These are phyloP conservation scores for Lactarius deliciosus DNA, from an alignment of 768 basidiomycete species.

Conservation along the genomic window DNA sequence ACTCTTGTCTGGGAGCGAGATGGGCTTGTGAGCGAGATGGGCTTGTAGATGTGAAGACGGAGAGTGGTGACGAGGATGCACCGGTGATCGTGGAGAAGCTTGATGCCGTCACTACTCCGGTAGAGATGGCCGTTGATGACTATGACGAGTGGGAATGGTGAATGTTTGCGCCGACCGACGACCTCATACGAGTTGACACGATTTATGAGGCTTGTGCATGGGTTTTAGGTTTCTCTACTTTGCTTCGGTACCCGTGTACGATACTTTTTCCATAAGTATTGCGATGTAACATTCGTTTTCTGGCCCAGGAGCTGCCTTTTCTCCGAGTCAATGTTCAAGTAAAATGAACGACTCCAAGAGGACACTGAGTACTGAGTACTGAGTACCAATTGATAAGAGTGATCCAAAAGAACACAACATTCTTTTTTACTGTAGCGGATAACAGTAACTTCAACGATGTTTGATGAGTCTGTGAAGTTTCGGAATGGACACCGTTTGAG, in stretches of 20 bases:
- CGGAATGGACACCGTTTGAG: too few species aligned
- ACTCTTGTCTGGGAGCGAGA: constrained; percentile 3
- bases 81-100: neutral
- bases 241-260: neutral
- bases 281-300: neutral
- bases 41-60: constrained; percentile 1
- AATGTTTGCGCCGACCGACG: neutral
- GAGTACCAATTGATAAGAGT: too few species aligned
- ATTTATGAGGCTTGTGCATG: neutral
- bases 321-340: too few species aligned
- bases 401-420: too few species aligned
- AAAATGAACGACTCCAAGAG: too few species aligned
- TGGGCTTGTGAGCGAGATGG: constrained; percentile 14
- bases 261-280: neutral
- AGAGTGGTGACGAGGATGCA: constrained; percentile 5
- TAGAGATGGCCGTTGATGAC: neutral
- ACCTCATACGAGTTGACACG: neutral
- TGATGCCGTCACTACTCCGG: too few species aligned
- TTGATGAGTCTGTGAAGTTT: too few species aligned
- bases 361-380: too few species aligned
- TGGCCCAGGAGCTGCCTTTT: too few species aligned
- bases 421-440: too few species aligned
- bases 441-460: too few species aligned
- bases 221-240: constrained; percentile 8
- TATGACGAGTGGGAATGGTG: constrained; percentile 8